These are phyloP conservation scores for Zygosaccharomyces rouxii DNA, from an alignment of 805 yeast species.

Conservation along the genomic window DNA sequence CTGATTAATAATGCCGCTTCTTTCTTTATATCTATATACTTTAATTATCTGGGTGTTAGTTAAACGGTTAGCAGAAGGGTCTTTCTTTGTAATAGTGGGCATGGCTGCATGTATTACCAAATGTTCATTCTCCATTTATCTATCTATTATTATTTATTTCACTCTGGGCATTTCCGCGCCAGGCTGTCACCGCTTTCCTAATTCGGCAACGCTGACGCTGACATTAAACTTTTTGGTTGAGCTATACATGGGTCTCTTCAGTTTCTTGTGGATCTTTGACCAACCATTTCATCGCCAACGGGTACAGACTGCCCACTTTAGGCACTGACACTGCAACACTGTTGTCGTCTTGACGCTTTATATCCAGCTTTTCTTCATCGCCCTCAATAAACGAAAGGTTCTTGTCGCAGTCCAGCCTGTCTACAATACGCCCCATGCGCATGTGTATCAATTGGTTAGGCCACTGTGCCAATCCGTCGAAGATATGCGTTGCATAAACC, in stretches of 20 bases:
- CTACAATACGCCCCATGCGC: slow-evolving; percentile 55
- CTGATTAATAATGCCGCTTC: neutral
- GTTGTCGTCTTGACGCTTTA: slow-evolving; percentile 7
- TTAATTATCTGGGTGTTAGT: neutral
- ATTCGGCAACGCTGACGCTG: neutral
- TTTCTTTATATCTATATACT: neutral
- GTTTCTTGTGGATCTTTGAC: slow-evolving; percentile 17
- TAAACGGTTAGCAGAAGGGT: neutral
- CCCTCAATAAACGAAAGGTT: slow-evolving; percentile 34
- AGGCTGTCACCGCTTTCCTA: neutral
- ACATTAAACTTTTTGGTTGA: too few relatives aligned
- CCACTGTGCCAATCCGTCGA: slow-evolving; percentile 91
- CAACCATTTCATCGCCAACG: slow-evolving; percentile 69
- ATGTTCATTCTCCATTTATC: neutral
- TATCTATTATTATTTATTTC: neutral
- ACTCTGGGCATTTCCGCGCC: neutral
- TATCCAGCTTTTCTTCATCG: slow-evolving; percentile 10
- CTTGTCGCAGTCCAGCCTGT: slow-evolving; percentile 32
- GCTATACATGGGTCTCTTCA: slow-evolving; percentile 15
- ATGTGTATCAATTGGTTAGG: slow-evolving; percentile 81
- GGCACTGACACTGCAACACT: slow-evolving; percentile 19
- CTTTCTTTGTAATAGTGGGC: too few relatives aligned
- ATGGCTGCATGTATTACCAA: neutral
- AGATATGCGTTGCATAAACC: slow-evolving; percentile 92
- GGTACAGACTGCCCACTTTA: slow-evolving; percentile 54